Evolutionary conservation across 257 asterid genomes (phyloP), one percentile per base, ranked within the genome.

Genomic region (Verbena officinalis): DNA sequence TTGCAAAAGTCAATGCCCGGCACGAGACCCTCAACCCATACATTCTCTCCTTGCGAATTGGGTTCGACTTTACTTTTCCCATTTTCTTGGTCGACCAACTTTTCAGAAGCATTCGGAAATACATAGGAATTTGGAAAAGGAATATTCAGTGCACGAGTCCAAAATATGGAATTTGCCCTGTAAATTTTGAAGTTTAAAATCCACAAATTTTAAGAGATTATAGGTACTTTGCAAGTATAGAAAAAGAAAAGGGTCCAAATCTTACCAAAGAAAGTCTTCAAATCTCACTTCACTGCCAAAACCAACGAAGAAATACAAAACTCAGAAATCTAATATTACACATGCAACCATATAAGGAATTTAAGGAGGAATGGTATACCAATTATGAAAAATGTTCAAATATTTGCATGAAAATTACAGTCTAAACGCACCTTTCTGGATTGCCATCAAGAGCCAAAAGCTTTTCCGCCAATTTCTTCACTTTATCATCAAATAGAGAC

Each of bases 1-100:
- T 94, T 94, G 96, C 99, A 94, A 75, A 90, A 94, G 72, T 90
- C 99, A 67, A 94, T 94, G 79, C 97, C 97, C 6, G 97, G 97
- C 49, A 94, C 99, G 65, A 94, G 90, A 59, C 97, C 99, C 77
- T 94, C 99, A 59, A 90, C 86, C 90, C 89, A 90, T 54, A 81
- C 44, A 39, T 79, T 81, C 71, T 83, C 94, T 76, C 68, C 90
- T 63, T 59, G 86, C 40, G 81, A 74, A 63, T 72, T 23, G 16
- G 79, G 31, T 62, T 71, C 73, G 44, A 69, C 60, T 75, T 71
- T 77, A 90, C 86, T 15, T 63, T 77, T 67, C 70, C 57, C 82
- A 71, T 64, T 77, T 62, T 78, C 83, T 55, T 70, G 15, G 40
- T 78, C 49, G 62, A 22, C 73, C 67, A 75, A 62, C 13, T 70